Conservation (phyloP, 495 filamentous ascomycete species). For the Hypoxylon cercidicola region DNA sequence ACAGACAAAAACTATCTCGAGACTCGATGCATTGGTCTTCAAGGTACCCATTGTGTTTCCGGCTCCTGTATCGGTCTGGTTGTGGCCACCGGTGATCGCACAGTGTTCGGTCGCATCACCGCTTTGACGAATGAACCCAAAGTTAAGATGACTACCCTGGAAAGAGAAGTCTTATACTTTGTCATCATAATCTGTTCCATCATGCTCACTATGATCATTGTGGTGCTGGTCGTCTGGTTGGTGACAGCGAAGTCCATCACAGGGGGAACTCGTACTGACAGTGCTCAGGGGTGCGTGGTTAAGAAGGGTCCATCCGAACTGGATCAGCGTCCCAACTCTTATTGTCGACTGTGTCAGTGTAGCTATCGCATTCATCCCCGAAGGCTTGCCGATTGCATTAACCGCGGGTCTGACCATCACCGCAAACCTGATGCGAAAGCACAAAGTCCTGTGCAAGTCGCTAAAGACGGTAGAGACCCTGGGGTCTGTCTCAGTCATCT, state of each 20-base stretch:
- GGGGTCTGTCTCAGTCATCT: constrained; percentile 72
- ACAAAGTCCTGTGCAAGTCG: constrained; percentile 72
- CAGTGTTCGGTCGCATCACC: constrained; percentile 76
- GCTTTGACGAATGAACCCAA: constrained; percentile 71
- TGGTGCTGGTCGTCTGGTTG: constrained; percentile 69
- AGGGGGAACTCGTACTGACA: constrained; percentile 16
- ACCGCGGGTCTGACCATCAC: constrained; percentile 66
- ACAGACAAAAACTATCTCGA: constrained; percentile 79
- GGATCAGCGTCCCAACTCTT: constrained; percentile 74
- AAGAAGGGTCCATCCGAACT: constrained; percentile 65
- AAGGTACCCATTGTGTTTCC: constrained; percentile 74
- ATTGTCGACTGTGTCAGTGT: constrained; percentile 74
- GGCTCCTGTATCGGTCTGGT: constrained; percentile 73
- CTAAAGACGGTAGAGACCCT: constrained; percentile 76
- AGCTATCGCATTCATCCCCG: constrained; percentile 78
- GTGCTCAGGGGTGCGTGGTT: constrained; percentile 70
- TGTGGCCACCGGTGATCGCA: constrained; percentile 64
- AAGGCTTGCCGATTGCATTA: constrained; percentile 75
- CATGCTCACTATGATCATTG: constrained; percentile 62
- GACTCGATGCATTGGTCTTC: constrained; percentile 76
- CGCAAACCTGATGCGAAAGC: constrained; percentile 69
- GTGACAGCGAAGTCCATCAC: constrained; percentile 12
- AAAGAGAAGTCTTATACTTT: constrained; percentile 74
- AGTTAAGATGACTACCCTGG: constrained; percentile 69
- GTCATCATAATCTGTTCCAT: constrained; percentile 70